Evolutionary conservation across 2,329 filamentous ascomycete species (phyloP).

Genomic region (Zymoseptoria passerinii): DNA sequence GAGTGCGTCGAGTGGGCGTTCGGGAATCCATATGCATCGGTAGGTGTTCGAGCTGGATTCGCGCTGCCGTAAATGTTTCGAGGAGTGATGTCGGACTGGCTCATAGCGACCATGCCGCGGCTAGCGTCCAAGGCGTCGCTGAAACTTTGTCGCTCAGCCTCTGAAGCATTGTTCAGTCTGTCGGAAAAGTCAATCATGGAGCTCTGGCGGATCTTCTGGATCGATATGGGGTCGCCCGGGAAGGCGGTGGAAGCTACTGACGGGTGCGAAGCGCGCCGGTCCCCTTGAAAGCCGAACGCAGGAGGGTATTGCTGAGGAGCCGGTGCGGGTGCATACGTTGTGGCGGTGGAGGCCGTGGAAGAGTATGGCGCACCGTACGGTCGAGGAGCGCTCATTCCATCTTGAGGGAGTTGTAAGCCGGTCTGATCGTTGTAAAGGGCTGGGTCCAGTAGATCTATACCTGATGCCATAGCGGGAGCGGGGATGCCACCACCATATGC

Average conservation of each 20-base stretch:
- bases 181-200: conserved; percentile 56
- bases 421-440: conserved; percentile 49
- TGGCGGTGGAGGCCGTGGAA: conserved; percentile 59
- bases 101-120: conserved; percentile 90
- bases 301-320: conserved; percentile 63
- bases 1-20: conserved; percentile 76
- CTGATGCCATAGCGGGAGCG: conserved; percentile 61
- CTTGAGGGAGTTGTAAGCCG: conserved; percentile 62
- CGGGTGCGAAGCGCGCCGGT: conserved; percentile 74
- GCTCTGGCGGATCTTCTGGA: conserved; percentile 46
- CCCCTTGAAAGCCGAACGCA: conserved; percentile 48
- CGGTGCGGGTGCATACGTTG: conserved; percentile 58
- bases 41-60: conserved; percentile 57
- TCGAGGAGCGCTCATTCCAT: conserved; percentile 63
- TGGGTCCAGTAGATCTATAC: conserved; percentile 53
- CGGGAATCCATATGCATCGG: conserved; percentile 87
- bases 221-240: conserved; percentile 40
- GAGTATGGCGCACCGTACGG: conserved; percentile 63
- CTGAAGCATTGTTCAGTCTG: conserved; percentile 48
- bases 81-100: conserved; percentile 73
- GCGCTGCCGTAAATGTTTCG: conserved; percentile 75
- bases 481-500: conserved; percentile 61
- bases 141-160: conserved; percentile 59
- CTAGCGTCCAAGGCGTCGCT: conserved; percentile 87
- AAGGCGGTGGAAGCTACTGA: conserved; percentile 56